Conservation (phyloP, 495 filamentous ascomycete genomes). For the Aspergillus asperescens region DNA sequence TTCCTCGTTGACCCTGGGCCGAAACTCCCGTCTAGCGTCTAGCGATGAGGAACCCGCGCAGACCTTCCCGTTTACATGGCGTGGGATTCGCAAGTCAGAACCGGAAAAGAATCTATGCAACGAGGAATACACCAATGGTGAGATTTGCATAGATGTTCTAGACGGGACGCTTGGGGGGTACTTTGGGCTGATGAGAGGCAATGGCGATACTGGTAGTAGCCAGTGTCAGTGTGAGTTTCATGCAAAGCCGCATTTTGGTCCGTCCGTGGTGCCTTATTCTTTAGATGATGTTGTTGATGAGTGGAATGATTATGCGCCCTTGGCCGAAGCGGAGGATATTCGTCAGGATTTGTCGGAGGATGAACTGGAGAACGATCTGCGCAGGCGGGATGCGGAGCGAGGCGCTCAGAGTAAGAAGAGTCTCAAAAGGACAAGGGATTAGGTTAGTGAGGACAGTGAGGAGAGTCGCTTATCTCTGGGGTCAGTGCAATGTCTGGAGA, state of each 20-base stretch:
- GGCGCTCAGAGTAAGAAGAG: background rate
- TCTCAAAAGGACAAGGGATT: no score
- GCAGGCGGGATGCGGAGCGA: background rate
- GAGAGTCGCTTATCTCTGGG: no score
- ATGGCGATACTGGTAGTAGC: background rate
- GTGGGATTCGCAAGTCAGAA: background rate
- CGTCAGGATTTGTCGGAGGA: background rate
- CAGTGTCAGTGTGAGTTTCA: background rate
- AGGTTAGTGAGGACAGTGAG: no score
- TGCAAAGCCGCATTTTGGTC: background rate
- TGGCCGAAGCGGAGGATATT: background rate
- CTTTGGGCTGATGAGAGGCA: constrained; percentile 7
- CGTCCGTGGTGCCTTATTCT: constrained; percentile 1
- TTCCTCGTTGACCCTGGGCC: constrained; percentile 11
- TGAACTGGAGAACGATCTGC: background rate
- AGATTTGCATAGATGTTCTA: background rate
- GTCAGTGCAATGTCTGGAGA: no score
- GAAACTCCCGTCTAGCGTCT: background rate
- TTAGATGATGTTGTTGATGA: constrained; percentile 8
- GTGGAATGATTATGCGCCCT: constrained; percentile 1
- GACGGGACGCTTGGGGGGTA: background rate
- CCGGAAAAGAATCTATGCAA: background rate
- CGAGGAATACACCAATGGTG: background rate
- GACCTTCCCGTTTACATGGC: constrained; percentile 5
- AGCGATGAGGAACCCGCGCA: constrained; percentile 2